Evolutionary conservation across 116 monocot species (phyloP).

Genomic region (Iris pallida): DNA sequence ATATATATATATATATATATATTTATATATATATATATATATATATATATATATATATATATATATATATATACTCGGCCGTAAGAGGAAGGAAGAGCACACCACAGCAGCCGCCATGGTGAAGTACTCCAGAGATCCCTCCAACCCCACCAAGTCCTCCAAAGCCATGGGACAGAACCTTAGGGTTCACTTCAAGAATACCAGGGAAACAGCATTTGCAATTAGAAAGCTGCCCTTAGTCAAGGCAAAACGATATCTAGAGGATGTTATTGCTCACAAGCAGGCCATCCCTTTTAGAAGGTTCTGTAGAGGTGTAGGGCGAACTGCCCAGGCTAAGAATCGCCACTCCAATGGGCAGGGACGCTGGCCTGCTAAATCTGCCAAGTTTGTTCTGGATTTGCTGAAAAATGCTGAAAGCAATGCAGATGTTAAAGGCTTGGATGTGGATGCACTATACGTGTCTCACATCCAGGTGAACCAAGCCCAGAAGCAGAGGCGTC

Average conservation of each 20-base stretch:
- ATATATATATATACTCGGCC: no score
- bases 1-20: no score
- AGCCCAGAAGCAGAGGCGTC: conserved; percentile 35
- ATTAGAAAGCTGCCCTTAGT: conserved; percentile 48
- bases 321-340: conserved; percentile 58
- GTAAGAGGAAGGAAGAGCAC: no score
- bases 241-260: conserved; percentile 72
- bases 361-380: no score
- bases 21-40: no score
- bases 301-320: conserved; percentile 61
- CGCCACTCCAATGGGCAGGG: conserved; percentile 72
- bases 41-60: no score
- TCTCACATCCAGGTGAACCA: conserved; percentile 50
- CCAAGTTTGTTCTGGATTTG: conserved; percentile 56
- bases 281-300: conserved; percentile 67
- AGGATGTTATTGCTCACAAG: conserved; percentile 73
- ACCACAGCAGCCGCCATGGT: no score
- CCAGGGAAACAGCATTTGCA: conserved; percentile 59
- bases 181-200: no score
- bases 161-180: no score
- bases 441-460: conserved; percentile 33
- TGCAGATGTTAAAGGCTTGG: conserved; percentile 51
- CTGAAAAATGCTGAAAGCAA: conserved; percentile 75
- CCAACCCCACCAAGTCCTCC: conserved; percentile 22
- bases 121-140: conserved; percentile 26